phyloP scores from a whole-genome alignment of 192 early-diverging fungal species.

The Pilaira anomala region DNA sequence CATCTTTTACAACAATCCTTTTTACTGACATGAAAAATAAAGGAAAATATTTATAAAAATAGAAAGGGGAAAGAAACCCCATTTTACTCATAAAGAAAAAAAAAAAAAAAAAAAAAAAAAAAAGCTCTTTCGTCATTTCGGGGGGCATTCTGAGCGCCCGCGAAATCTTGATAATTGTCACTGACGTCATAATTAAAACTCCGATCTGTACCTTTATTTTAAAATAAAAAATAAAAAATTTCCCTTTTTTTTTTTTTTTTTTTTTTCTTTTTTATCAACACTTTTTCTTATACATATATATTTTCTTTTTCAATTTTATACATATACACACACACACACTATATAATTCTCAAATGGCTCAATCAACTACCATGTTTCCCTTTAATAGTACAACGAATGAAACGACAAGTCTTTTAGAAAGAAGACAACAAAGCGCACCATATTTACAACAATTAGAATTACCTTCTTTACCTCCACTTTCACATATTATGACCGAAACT shows the following conservation, averaged over 20 bases:
- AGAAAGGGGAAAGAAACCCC: too few relatives aligned
- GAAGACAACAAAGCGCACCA: conserved; percentile 6
- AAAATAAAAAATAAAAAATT: neutral
- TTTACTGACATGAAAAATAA: too few relatives aligned
- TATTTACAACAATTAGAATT: conserved; percentile 14
- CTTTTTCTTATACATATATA: conserved; percentile 9
- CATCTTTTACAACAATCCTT: too few relatives aligned
- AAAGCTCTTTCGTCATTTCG: neutral
- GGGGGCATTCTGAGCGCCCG: neutral
- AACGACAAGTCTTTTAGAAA: conserved; percentile 7
- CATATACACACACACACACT: neutral
- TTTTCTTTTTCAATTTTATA: neutral
- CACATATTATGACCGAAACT: conserved; percentile 9
- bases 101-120: neutral
- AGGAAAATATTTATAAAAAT: too few relatives aligned
- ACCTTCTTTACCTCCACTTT: conserved; percentile 12
- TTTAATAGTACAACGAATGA: neutral
- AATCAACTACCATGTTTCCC: neutral
- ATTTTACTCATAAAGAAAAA: too few relatives aligned
- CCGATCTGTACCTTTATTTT: conserved; percentile 2
- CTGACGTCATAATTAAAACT: conserved; percentile 1
- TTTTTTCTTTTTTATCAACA: neutral
- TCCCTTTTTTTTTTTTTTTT: conserved; percentile 1
- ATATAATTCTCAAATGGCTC: neutral
- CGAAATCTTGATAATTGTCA: neutral